Evolutionary conservation across 495 filamentous ascomycete genomes (phyloP).

Genomic region (Aspergillus wentii): DNA sequence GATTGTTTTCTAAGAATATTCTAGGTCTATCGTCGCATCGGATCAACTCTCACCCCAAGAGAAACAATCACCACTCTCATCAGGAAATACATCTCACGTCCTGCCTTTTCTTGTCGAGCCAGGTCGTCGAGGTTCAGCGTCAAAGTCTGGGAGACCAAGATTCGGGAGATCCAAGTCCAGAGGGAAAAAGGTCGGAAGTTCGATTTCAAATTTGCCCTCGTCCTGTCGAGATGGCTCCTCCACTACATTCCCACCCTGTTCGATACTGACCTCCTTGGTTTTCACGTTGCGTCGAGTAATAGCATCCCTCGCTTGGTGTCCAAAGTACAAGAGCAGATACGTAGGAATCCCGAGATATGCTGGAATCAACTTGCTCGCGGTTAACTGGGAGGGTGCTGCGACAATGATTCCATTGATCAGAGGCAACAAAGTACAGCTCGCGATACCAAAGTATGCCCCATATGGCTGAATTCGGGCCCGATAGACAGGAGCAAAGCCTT

Average conservation of each 20-base stretch:
- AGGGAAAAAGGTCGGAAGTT: background rate
- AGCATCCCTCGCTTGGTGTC: conserved; percentile 6
- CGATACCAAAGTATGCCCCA: conserved; percentile 43
- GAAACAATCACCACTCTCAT: too few relatives aligned
- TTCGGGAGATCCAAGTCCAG: too few relatives aligned
- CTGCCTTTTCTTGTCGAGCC: too few relatives aligned
- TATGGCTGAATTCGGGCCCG: conserved; percentile 47
- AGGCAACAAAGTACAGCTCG: conserved; percentile 41
- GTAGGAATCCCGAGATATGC: conserved; percentile 59
- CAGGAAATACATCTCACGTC: too few relatives aligned
- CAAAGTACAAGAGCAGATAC: conserved; percentile 42
- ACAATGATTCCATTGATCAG: conserved; percentile 51
- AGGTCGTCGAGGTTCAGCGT: too few relatives aligned
- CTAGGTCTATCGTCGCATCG: too few relatives aligned
- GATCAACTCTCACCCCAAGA: too few relatives aligned
- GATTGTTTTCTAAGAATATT: too few relatives aligned
- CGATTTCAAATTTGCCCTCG: too few relatives aligned
- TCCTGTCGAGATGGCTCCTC: too few relatives aligned
- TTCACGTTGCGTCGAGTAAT: background rate
- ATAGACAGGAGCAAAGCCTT: conserved; percentile 37
- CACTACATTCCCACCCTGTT: background rate
- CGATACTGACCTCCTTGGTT: background rate
- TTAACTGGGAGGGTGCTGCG: conserved; percentile 43
- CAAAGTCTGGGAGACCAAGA: too few relatives aligned
- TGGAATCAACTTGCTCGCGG: conserved; percentile 45